phyloP scores from a whole-genome alignment of 2,329 filamentous ascomycete species.

The Sporothrix brasiliensis region DNA sequence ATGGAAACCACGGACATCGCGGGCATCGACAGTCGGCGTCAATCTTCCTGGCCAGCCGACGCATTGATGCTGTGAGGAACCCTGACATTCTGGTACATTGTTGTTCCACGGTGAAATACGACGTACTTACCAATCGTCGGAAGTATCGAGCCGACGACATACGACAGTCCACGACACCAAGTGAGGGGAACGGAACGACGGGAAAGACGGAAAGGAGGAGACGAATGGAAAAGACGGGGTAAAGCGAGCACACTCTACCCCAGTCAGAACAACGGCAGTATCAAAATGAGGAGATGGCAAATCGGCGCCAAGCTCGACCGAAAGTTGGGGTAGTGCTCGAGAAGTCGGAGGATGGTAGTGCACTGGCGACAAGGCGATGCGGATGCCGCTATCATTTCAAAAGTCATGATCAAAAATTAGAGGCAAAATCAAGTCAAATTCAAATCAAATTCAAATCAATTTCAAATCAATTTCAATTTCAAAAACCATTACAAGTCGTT shows the following conservation, averaged over 20 bases:
- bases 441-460: neutral
- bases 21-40: neutral
- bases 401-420: too few relatives aligned
- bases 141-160: slow-evolving; percentile 11
- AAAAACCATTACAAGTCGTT: too few relatives aligned
- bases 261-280: neutral
- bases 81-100: neutral
- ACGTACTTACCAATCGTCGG: neutral
- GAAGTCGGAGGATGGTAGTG: neutral
- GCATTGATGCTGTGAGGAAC: neutral
- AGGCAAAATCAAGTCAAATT: neutral
- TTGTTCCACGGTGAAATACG: neutral
- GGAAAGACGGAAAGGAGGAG: neutral
- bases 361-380: neutral
- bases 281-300: neutral
- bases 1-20: neutral
- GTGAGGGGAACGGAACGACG: slow-evolving; percentile 16
- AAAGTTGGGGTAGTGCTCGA: neutral
- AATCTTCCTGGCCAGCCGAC: neutral
- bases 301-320: neutral
- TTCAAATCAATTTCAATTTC: neutral
- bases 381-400: too few relatives aligned
- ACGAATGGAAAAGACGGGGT: neutral
- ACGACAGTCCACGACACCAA: neutral
- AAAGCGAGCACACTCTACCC: neutral